phyloP scores from a whole-genome alignment of 2,329 filamentous ascomycete species.

The Colletotrichum cuscutae region DNA sequence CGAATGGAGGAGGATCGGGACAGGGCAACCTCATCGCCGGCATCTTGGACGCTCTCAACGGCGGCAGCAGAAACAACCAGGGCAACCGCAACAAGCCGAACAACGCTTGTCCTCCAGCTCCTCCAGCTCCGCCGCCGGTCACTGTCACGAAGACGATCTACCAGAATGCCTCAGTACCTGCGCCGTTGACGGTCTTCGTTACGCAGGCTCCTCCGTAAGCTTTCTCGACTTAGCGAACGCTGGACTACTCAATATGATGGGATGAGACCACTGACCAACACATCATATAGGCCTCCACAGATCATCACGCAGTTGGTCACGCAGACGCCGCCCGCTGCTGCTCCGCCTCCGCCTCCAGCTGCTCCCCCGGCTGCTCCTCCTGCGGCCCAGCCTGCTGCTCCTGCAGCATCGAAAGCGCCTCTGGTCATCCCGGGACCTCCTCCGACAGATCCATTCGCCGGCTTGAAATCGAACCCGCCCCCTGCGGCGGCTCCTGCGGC shows the following conservation, averaged over 20 bases:
- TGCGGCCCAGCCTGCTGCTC: background rate
- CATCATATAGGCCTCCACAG: conserved; percentile 8
- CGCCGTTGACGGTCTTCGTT: conserved; percentile 29
- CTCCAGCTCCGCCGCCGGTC: background rate
- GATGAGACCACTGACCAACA: background rate
- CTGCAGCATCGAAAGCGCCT: conserved; percentile 8
- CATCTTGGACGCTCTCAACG: conserved; percentile 33
- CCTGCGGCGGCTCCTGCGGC: conserved; percentile 5
- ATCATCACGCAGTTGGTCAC: conserved; percentile 7
- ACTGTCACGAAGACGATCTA: conserved; percentile 24
- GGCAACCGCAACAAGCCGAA: conserved; percentile 17
- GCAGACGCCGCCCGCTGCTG: conserved; percentile 27
- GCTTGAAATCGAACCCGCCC: conserved; percentile 12
- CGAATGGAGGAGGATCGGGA: background rate
- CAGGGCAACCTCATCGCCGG: conserved; percentile 28
- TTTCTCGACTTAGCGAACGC: background rate
- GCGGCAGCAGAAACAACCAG: conserved; percentile 40
- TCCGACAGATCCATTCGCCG: conserved; percentile 12
- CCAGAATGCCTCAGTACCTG: conserved; percentile 23
- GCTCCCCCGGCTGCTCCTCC: conserved; percentile 11
- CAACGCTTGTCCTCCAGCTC: background rate
- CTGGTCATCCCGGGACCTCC: background rate
- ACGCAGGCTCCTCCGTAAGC: conserved; percentile 25
- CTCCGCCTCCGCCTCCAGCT: background rate
- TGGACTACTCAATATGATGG: background rate